A percentile compares a stretch with the other conserved stretches of the same genome.
Evolutionary conservation across 2,329 filamentous ascomycete genomes (phyloP).

Genomic region (Cladosporium cucumerinum): DNA sequence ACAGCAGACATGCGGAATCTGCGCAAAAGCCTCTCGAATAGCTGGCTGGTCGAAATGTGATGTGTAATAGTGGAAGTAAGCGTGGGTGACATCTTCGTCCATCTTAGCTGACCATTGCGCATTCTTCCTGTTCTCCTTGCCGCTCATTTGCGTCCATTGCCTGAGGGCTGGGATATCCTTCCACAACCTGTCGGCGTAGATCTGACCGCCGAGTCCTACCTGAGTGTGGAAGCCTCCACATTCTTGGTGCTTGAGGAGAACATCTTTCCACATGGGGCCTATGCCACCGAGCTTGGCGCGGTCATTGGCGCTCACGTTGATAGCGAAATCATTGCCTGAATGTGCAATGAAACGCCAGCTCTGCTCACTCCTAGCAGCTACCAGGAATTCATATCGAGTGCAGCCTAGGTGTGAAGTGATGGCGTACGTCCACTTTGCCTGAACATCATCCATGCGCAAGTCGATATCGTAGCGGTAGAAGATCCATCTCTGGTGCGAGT

Average conservation of each 20-base stretch:
- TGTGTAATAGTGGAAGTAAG: slow-evolving; percentile 98
- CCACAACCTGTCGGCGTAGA: slow-evolving; percentile 93
- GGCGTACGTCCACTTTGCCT: slow-evolving; percentile 90
- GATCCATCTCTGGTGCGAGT: slow-evolving; percentile 86
- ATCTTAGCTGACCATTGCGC: slow-evolving; percentile 89
- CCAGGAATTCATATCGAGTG: slow-evolving; percentile 95
- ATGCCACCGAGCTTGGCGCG: slow-evolving; percentile 81
- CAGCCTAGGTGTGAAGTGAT: slow-evolving; percentile 96
- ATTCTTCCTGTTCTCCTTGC: slow-evolving; percentile 88
- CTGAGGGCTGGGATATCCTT: slow-evolving; percentile 90
- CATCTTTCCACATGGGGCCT: slow-evolving; percentile 98
- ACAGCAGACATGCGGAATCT: slow-evolving; percentile 90
- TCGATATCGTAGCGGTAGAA: slow-evolving; percentile 96
- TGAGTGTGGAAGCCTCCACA: slow-evolving; percentile 95
- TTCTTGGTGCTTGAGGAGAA: slow-evolving; percentile 94
- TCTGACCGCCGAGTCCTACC: slow-evolving; percentile 86
- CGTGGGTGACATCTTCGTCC: slow-evolving; percentile 91
- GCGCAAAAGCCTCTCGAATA: slow-evolving; percentile 89
- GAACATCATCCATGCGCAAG: slow-evolving; percentile 77
- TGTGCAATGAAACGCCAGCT: slow-evolving; percentile 96
- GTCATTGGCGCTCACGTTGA: slow-evolving; percentile 82
- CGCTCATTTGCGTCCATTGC: slow-evolving; percentile 91
- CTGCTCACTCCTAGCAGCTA: slow-evolving; percentile 83
- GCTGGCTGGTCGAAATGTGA: slow-evolving; percentile 98
- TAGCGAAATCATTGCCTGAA: slow-evolving; percentile 91